A percentile compares a stretch with the other conserved stretches of the same genome.
Evolutionary conservation across 179 eudicot genomes (phyloP).

Genomic region (Spinacia oleracea): DNA sequence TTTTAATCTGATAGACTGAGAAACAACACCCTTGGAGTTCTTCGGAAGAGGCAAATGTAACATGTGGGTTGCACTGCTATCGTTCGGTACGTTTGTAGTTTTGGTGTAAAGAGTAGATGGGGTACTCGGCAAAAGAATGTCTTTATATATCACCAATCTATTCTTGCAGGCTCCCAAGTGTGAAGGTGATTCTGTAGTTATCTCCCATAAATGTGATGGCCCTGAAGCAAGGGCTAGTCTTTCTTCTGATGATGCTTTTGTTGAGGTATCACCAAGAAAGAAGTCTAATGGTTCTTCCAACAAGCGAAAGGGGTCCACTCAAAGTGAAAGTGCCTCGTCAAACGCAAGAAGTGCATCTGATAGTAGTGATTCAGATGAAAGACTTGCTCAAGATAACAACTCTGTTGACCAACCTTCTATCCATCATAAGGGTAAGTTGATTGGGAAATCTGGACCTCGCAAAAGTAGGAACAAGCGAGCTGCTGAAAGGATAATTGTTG

Average conservation of each 20-base stretch:
- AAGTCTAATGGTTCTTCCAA: conserved; percentile 48
- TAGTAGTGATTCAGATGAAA: conserved; percentile 80
- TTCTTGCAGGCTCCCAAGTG: conserved; percentile 47
- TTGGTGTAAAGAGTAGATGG: not conserved
- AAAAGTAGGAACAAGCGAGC: conserved; percentile 66
- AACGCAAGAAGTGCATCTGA: conserved; percentile 64
- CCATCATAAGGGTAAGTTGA: conserved; percentile 43
- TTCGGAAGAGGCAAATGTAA: conserved; percentile 55
- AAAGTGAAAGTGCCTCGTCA: conserved; percentile 86
- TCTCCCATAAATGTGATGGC: conserved; percentile 40
- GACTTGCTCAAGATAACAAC: conserved; percentile 44
- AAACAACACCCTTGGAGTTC: conserved; percentile 67
- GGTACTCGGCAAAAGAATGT: not conserved
- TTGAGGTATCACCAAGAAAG: conserved; percentile 42
- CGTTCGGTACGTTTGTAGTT: conserved; percentile 48
- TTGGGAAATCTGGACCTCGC: conserved; percentile 48
- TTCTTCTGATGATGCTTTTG: conserved; percentile 44
- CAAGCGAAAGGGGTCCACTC: conserved; percentile 52
- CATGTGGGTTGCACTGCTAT: conserved; percentile 82
- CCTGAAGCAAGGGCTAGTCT: conserved; percentile 47
- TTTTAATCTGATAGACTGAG: conserved; percentile 55
- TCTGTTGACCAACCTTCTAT: conserved; percentile 36
- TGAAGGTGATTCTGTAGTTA: conserved; percentile 41
- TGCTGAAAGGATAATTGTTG: conserved; percentile 62
- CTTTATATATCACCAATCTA: not conserved